These are phyloP conservation scores for Silybum marianum DNA, from an alignment of 129 eudicot genomes.

Conservation along the genomic window DNA sequence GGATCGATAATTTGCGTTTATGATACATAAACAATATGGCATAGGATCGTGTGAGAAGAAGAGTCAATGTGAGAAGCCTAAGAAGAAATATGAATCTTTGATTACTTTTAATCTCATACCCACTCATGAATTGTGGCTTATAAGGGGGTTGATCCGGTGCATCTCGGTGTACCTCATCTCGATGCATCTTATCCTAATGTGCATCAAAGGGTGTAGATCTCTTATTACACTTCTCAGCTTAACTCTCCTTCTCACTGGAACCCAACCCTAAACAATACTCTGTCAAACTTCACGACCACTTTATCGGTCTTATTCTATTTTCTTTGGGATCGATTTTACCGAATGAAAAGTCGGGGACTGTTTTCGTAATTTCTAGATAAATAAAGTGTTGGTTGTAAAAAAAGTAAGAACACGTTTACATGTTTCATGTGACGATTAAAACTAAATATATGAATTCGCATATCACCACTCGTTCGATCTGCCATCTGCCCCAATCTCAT, in stretches of 20 bases:
- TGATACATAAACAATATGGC: neutral
- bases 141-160: no score
- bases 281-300: neutral
- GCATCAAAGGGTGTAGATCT: no score
- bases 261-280: neutral
- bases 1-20: neutral
- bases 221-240: no score
- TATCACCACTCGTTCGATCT: constrained; percentile 31
- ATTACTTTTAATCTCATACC: no score
- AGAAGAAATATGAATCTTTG: no score
- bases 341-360: constrained; percentile 2
- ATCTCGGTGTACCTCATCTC: no score
- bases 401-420: constrained; percentile 13
- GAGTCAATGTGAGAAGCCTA: no score
- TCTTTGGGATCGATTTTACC: neutral
- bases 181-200: no score
- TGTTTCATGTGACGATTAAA: constrained; percentile 28
- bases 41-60: no score
- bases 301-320: neutral
- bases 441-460: constrained; percentile 3
- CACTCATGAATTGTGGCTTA: no score
- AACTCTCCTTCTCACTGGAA: no score
- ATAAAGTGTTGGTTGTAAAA: neutral
- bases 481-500: constrained; percentile 31
- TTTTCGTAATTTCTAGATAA: constrained; percentile 5